Evolutionary conservation across 2,329 filamentous ascomycete species (phyloP), one percentile per base, ranked within the genome.

Genomic region (Verticillium nubilum): DNA sequence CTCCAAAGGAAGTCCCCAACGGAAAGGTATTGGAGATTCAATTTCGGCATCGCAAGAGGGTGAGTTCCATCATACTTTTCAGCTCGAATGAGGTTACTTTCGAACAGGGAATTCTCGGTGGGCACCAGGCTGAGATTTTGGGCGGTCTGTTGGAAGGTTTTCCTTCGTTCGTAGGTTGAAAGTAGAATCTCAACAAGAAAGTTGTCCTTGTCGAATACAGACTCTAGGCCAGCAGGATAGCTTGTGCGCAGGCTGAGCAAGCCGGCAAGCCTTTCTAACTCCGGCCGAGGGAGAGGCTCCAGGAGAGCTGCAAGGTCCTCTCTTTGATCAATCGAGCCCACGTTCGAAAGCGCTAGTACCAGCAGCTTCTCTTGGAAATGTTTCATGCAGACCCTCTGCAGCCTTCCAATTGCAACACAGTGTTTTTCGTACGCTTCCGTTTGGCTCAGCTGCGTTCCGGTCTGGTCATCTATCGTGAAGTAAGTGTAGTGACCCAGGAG

Each of bases 1-100:
- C 96, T 86, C 92, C 93, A 99, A n/a, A 99, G 77, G 67, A 99
- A 99, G 73, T 99, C 95, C 2, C 92, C 92, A 56, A 97, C 86
- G 2, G 93, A 96, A 15, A 99, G 80, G 73, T 99, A 99, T 70
- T 99, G 95, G 28, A 99, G 78, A 67, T 97, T 99, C 53, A 98
- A 76, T 72, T 99, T 99, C 2, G 95, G 95, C 52, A 99, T 86
- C 2, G 95, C 91, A 60, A 99, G 80, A 5, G 95, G 93, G 54
- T 86, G 86, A 26, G 91, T 92, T 27, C 93, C 93, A 71, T 97
- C 89, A 67, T 97, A 98, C 7, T 81, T 82, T 67, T 97, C 93
- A 59, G 94, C 94, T 60, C 92, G 86, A 59, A 93, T 75, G 58
- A 97, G 83, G 27, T 86, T 86, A 56, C 81, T 81, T 61, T 97